These are phyloP conservation scores for Monosporascus sp. DNA, from an alignment of 2,329 filamentous ascomycete genomes.

Conservation along the genomic window DNA sequence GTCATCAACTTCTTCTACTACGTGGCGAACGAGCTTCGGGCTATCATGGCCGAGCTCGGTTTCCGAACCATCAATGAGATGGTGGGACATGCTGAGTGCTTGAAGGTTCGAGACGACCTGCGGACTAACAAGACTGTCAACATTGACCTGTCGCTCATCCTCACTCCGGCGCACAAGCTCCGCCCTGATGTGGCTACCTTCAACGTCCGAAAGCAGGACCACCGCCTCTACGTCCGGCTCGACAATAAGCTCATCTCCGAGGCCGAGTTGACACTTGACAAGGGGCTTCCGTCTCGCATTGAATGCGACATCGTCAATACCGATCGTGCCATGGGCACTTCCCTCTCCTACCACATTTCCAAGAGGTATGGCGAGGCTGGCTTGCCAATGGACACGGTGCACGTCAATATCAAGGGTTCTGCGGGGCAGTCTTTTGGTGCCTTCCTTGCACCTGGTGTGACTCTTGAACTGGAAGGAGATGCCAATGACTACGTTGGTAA, in stretches of 20 bases:
- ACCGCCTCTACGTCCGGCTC: constrained; percentile 84
- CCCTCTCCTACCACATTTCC: constrained; percentile 92
- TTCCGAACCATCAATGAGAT: constrained; percentile 97
- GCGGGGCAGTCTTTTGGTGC: constrained; percentile 96
- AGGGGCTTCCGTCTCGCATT: constrained; percentile 85
- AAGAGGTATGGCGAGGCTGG: constrained; percentile 87
- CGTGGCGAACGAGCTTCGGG: constrained; percentile 88
- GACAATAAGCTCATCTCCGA: constrained; percentile 98
- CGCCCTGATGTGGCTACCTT: constrained; percentile 92
- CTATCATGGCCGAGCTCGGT: constrained; percentile 94
- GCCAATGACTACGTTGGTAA: constrained; percentile 97
- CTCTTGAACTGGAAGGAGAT: constrained; percentile 91
- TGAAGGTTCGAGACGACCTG: constrained; percentile 83
- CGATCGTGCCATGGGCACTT: constrained; percentile 88
- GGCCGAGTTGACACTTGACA: constrained; percentile 89
- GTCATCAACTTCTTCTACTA: constrained; percentile 99
- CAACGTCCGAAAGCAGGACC: constrained; percentile 97
- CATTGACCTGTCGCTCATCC: constrained; percentile 85
- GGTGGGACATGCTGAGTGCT: constrained; percentile 85
- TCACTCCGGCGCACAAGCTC: constrained; percentile 93
- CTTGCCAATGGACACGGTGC: constrained; percentile 86
- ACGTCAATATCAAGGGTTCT: constrained; percentile 93
- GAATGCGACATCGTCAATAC: constrained; percentile 97
- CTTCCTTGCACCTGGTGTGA: constrained; percentile 88
- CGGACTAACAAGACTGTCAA: constrained; percentile 85